Evolutionary conservation across 257 asterid genomes (phyloP).

Genomic region (Ballota nigra): DNA sequence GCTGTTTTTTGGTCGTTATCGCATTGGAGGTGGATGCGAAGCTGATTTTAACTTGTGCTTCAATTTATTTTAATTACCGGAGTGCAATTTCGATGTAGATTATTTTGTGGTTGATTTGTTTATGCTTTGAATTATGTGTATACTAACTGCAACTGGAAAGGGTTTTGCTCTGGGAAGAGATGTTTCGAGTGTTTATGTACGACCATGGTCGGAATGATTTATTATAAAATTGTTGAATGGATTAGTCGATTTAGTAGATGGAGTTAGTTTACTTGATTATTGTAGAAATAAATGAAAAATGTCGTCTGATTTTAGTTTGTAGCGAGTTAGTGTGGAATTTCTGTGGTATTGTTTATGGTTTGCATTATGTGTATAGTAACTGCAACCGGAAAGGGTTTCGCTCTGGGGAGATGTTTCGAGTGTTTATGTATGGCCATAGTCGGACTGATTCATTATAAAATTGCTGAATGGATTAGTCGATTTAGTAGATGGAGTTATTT

Average conservation of each 20-base stretch:
- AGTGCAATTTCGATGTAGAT: conserved; percentile 15
- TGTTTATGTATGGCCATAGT: background rate
- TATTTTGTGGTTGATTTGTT: background rate
- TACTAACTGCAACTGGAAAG: background rate
- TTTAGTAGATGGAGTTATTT: no score
- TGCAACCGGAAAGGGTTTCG: background rate
- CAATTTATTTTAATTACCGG: conserved; percentile 15
- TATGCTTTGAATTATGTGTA: background rate
- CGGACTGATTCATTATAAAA: no score
- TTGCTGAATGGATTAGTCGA: no score
- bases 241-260: background rate
- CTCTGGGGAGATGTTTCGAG: no score
- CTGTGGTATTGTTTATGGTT: no score
- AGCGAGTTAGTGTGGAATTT: no score
- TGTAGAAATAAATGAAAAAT: background rate
- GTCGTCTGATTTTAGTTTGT: conserved; percentile 1
- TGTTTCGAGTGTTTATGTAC: background rate
- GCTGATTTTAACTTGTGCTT: background rate
- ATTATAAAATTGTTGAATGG: background rate
- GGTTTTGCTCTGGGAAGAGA: background rate
- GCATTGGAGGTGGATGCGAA: conserved; percentile 11
- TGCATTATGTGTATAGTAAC: no score
- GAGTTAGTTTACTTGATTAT: background rate
- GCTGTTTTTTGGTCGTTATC: background rate
- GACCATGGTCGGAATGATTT: background rate